These are phyloP conservation scores for Alternaria ventricosa DNA, from an alignment of 2,329 filamentous ascomycete species.

Conservation along the genomic window DNA sequence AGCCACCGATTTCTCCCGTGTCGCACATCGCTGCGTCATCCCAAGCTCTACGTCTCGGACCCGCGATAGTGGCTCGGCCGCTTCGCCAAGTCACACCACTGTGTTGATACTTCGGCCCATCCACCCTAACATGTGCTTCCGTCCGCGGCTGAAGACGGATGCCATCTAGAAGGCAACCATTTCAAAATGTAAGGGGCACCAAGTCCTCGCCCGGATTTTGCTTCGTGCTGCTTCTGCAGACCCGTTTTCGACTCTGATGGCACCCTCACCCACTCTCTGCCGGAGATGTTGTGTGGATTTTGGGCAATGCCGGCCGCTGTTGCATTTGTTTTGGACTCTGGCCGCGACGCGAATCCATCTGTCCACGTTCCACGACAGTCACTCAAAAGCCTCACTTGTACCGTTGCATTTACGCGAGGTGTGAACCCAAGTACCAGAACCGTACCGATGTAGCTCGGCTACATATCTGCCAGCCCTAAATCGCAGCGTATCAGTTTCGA, in stretches of 20 bases:
- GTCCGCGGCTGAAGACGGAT: slow-evolving; percentile 18
- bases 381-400: slow-evolving; percentile 17
- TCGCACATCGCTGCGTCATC: slow-evolving; percentile 4
- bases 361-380: slow-evolving; percentile 8
- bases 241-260: neutral
- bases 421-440: slow-evolving; percentile 34
- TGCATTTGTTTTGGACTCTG: neutral
- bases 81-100: slow-evolving; percentile 17
- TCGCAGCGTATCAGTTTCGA: slow-evolving; percentile 29
- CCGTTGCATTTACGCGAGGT: slow-evolving; percentile 28
- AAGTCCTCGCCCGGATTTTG: neutral
- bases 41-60: slow-evolving; percentile 6
- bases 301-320: neutral
- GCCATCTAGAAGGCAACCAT: slow-evolving; percentile 7
- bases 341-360: slow-evolving; percentile 1
- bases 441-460: slow-evolving; percentile 26
- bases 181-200: neutral
- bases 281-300: neutral
- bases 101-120: slow-evolving; percentile 18
- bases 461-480: slow-evolving; percentile 27
- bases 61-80: slow-evolving; percentile 21
- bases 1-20: slow-evolving; percentile 13
- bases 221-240: neutral
- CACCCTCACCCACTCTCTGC: neutral
- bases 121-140: slow-evolving; percentile 13